Conservation (phyloP, 345 rosid genomes). For the Microthlaspi erraticum region DNA sequence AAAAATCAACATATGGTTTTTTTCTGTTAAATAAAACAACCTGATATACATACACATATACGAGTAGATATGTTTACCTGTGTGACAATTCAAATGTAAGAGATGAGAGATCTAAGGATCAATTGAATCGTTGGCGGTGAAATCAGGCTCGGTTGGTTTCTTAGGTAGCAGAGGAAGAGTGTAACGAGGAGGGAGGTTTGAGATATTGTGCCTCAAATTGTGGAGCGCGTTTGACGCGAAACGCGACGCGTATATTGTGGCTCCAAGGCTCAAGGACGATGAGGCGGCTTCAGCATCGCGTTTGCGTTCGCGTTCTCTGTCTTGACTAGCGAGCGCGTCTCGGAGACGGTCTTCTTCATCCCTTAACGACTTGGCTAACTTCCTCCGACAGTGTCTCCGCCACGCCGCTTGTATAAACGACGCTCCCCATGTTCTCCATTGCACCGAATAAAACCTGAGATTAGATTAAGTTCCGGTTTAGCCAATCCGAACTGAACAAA, state of each 20-base stretch:
- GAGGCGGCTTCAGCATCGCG: constrained; percentile 18
- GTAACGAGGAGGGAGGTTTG: constrained; percentile 37
- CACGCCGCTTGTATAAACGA: constrained; percentile 50
- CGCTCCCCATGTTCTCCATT: constrained; percentile 47
- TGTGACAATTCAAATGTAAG: not conserved
- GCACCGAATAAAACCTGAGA: constrained; percentile 47
- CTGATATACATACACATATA: not conserved
- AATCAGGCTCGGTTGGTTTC: constrained; percentile 56
- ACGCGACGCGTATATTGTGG: constrained; percentile 52
- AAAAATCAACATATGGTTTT: not conserved
- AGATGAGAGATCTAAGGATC: constrained; percentile 18
- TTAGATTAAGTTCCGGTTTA: not conserved
- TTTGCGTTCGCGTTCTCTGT: constrained; percentile 30
- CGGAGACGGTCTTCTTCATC: constrained; percentile 48
- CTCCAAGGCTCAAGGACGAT: constrained; percentile 50
- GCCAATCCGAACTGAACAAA: not conserved
- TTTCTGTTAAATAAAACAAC: not conserved
- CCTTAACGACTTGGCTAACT: constrained; percentile 33
- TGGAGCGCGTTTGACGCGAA: constrained; percentile 54
- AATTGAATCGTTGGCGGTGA: constrained; percentile 26
- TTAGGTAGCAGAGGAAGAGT: constrained; percentile 49
- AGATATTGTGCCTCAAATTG: constrained; percentile 42
- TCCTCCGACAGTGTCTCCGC: constrained; percentile 43
- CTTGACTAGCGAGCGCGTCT: constrained; percentile 42
- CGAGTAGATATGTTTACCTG: not conserved